Evolutionary conservation across 441 rosid genomes (phyloP), one percentile per base, ranked within the genome.

Genomic region (Erodium trifolium): DNA sequence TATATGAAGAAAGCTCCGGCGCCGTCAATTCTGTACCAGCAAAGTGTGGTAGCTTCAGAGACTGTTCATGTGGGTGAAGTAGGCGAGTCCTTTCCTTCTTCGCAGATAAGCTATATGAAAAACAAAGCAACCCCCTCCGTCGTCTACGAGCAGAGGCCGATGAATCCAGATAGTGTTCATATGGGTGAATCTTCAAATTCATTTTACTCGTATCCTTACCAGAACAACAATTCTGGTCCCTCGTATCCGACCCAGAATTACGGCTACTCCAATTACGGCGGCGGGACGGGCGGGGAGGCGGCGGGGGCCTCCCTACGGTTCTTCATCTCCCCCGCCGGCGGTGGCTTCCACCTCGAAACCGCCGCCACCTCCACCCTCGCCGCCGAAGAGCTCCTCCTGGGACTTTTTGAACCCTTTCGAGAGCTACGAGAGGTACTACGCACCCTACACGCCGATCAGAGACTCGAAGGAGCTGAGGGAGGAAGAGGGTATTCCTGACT

Each of bases 401-500:
- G 99, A 92, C 35, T 92, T 86, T 68, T 75, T 92, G 77, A 87
- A 90, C 45, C 81, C 74, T 14, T 94, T 94, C 17, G 89, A 81
- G 37, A 76, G 70, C 53, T 67, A 73, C 66, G 92, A 86, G 5
- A 83, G 76, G 73, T 78, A 60, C 62, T 81, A 85, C 63, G 80
- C 80, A 6, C 35, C 80, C 13, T 81, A 84, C 49, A 77, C 88
- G 18, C 89, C 93, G 45, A 83, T 82, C 71, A 68, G 91, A 80
- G 80, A 92, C 70, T 94, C 84, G 0, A 88, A 82, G 78, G 98
- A 92, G 65, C 70, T 90, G 66, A 87, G 99, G 69, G 97, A 94
- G 19, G 96, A 84, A 76, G 98, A 92, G 75, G 98, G 96, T 35
- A 90, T 94, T 5, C 99, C 99, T 70, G 99, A 94, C 68, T 82